Base-by-base conservation (phyloP, 1,284 basidiomycete genomes). In the Peniophora sp. region DNA sequence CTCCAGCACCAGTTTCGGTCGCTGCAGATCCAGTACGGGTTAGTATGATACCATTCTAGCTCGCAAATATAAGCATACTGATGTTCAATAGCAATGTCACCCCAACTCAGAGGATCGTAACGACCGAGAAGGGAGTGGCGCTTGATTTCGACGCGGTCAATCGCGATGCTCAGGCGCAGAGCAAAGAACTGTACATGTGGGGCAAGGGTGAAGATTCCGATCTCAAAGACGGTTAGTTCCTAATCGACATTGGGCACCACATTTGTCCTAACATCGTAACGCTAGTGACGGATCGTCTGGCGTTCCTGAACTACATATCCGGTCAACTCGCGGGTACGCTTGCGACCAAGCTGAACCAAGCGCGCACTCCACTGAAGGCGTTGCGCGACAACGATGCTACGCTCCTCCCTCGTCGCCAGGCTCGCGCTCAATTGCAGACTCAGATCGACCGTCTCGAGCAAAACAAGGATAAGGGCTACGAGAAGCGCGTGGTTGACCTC, bases 161-260 rank as follows among this genome's bases (percentile, higher is more conserved):
- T 3, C 76, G 82, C 56, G 81, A 89, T 60, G 61, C 73, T 6
- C 84, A 89, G 61, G 69, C 77, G 0, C 79, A 84, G 61, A 87
- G 84, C 73, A 91, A 90, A 65, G 88, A 90, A 56, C 67, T 90
- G 34, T 91, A 87, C 58, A 78, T 76, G 27, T 91, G 88, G 88
- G 88, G 88, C 9, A 87, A 89, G 63, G 59, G 62, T 1, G 83
- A 89, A 58, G 65, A 67, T 2, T 72, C 76, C 25, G 88, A 91
- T 69, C 56, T 91, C 61, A 88, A 79, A 59, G 87, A 90, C 70
- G 86, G 87, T 83, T 53, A 50, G 72, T 56, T n/a, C 9, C 3
- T 3, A 24, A 43, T 8, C n/a, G 16, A 20, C n/a, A 5, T 20
- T 6, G 5, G 8, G 19, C 6, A 16, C n/a, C 16, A 16, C 8